phyloP scores from a whole-genome alignment of 2,329 filamentous ascomycete genomes.

The Xylaria sp. region DNA sequence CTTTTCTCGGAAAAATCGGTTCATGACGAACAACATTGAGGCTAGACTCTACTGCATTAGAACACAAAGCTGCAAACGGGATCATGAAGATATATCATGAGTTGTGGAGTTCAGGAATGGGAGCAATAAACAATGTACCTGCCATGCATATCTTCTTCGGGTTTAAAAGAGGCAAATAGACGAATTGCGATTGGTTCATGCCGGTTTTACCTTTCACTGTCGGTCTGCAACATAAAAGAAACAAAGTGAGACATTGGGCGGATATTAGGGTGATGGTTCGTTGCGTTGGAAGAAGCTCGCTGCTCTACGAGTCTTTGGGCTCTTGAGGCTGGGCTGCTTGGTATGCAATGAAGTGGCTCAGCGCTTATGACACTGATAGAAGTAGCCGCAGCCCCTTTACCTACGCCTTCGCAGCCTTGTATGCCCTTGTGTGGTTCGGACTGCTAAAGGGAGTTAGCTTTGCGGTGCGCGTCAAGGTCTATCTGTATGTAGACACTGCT shows the following conservation, averaged over 20 bases:
- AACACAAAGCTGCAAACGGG: conserved; percentile 1
- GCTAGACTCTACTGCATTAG: neutral
- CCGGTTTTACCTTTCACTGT: neutral
- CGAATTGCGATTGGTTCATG: neutral
- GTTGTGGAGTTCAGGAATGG: conserved; percentile 16
- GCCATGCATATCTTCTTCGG: neutral
- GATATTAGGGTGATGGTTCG: neutral
- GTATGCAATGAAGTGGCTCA: neutral
- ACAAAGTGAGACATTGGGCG: neutral
- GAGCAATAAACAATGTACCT: neutral
- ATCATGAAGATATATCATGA: neutral
- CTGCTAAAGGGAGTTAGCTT: no score
- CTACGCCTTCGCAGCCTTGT: neutral
- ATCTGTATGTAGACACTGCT: no score
- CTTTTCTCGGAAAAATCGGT: neutral
- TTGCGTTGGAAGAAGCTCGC: neutral
- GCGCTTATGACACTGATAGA: no score
- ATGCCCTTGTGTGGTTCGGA: neutral
- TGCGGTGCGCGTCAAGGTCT: no score
- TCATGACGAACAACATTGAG: conserved; percentile 1
- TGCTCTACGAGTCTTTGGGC: neutral
- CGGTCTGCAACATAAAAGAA: neutral
- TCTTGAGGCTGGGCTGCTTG: neutral
- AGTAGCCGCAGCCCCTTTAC: no score
- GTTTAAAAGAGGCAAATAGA: neutral